Evolutionary conservation across 805 yeast genomes (phyloP).

Genomic region (Candida ponderosae): DNA sequence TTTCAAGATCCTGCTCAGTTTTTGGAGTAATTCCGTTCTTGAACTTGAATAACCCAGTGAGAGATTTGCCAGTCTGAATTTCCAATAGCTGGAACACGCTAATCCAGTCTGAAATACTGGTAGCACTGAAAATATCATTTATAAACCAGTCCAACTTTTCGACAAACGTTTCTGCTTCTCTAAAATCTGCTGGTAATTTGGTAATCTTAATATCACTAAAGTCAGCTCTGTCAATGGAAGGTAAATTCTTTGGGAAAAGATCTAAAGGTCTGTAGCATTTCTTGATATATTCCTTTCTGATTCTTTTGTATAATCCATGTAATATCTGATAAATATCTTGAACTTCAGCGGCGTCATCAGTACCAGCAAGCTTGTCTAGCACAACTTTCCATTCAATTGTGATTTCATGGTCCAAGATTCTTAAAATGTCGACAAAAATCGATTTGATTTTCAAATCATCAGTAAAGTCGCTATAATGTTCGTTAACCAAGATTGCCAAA

Average conservation of each 20-base stretch:
- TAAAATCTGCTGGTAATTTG: constrained; percentile 27
- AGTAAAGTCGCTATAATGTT: constrained; percentile 69
- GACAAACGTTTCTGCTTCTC: constrained; percentile 53
- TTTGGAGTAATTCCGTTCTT: constrained; percentile 26
- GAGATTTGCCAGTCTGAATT: constrained; percentile 49
- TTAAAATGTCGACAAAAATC: constrained; percentile 55
- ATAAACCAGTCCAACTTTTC: constrained; percentile 57
- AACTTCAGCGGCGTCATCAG: constrained; percentile 18
- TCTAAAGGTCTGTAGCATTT: constrained; percentile 56
- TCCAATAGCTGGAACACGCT: constrained; percentile 68
- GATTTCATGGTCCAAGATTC: constrained; percentile 61
- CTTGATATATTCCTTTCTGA: constrained; percentile 63
- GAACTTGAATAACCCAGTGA: constrained; percentile 48
- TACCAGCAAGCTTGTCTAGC: constrained; percentile 8
- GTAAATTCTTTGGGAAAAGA: constrained; percentile 10
- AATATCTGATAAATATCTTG: constrained; percentile 20
- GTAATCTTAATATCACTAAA: not conserved
- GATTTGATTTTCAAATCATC: constrained; percentile 56
- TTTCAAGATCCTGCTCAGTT: constrained; percentile 40
- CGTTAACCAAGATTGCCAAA: constrained; percentile 57
- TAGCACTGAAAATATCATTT: constrained; percentile 44
- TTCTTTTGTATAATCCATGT: constrained; percentile 46
- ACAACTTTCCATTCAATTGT: constrained; percentile 39
- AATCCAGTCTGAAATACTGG: constrained; percentile 72
- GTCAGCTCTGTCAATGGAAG: constrained; percentile 1